Evolutionary conservation across 352 stramenopile genomes (phyloP).

Genomic region (Blastocystis hominis): DNA sequence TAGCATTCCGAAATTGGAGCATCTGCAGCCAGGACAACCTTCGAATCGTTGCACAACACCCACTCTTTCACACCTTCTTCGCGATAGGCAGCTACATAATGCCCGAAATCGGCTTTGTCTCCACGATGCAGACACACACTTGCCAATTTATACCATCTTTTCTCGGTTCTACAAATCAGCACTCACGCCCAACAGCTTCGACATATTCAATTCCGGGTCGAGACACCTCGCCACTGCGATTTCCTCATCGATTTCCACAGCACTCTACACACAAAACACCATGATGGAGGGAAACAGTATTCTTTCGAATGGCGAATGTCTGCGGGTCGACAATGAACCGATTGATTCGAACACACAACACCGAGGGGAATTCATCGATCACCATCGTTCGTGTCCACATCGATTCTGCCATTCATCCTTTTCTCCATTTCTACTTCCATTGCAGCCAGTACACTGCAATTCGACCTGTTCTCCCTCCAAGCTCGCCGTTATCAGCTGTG

Average conservation of each 20-base stretch:
- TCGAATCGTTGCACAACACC: slow-evolving; percentile 45
- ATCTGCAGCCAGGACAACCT: background rate
- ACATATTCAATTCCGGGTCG: background rate
- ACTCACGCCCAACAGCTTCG: background rate
- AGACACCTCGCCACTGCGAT: background rate
- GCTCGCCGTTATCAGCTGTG: background rate
- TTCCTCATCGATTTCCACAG: slow-evolving; percentile 9
- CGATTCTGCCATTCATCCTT: background rate
- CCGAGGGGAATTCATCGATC: background rate
- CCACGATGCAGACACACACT: slow-evolving; percentile 26
- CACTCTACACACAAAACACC: background rate
- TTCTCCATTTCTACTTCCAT: background rate
- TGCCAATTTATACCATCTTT: background rate
- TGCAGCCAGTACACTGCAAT: background rate
- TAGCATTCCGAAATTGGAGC: slow-evolving; percentile 16
- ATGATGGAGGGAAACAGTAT: background rate
- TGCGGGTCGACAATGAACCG: background rate
- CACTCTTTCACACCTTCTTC: slow-evolving; percentile 13
- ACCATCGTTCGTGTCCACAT: background rate
- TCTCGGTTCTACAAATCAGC: background rate
- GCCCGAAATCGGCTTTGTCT: slow-evolving; percentile 21
- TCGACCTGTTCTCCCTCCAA: background rate
- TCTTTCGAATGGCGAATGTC: background rate
- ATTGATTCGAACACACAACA: slow-evolving; percentile 26
- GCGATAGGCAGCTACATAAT: slow-evolving; percentile 41